Evolutionary conservation across 129 eudicot genomes (phyloP).

Genomic region (Ambrosia artemisiifolia): DNA sequence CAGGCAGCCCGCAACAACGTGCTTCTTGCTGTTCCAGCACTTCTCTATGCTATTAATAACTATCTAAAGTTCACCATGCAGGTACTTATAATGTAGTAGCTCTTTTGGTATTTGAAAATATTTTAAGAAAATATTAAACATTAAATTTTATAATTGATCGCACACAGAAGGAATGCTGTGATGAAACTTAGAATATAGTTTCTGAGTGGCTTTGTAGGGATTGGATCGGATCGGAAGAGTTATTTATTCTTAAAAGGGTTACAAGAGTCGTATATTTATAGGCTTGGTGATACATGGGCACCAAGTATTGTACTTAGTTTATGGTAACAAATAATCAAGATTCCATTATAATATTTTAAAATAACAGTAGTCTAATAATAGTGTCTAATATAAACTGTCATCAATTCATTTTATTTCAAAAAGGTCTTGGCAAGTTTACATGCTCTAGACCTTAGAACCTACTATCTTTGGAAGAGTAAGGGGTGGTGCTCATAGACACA

Average conservation of each 20-base stretch:
- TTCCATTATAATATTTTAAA: not conserved
- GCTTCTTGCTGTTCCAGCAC: slow-evolving; percentile 98
- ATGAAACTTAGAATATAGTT: slow-evolving; percentile 9
- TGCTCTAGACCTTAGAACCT: not conserved
- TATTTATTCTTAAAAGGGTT: not conserved
- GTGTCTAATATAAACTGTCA: not conserved
- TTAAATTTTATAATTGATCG: not conserved
- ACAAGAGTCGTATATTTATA: not conserved
- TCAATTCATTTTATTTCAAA: not conserved
- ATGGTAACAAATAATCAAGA: not conserved
- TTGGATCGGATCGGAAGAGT: not conserved
- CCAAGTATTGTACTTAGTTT: not conserved
- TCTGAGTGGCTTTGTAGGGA: slow-evolving; percentile 1
- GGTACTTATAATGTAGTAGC: slow-evolving; percentile 40
- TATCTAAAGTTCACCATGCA: slow-evolving; percentile 96
- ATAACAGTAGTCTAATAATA: not conserved
- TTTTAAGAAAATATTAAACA: not conserved
- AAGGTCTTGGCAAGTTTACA: not conserved
- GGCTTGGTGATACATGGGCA: not conserved
- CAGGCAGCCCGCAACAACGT: slow-evolving; percentile 98
- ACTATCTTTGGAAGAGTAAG: not conserved
- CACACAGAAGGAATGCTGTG: slow-evolving; percentile 14
- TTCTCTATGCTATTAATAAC: slow-evolving; percentile 93
- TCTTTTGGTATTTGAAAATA: slow-evolving; percentile 4
- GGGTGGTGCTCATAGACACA: not conserved